phyloP scores from a whole-genome alignment of 495 filamentous ascomycete species.

The Staphylotrichum longicolle region DNA sequence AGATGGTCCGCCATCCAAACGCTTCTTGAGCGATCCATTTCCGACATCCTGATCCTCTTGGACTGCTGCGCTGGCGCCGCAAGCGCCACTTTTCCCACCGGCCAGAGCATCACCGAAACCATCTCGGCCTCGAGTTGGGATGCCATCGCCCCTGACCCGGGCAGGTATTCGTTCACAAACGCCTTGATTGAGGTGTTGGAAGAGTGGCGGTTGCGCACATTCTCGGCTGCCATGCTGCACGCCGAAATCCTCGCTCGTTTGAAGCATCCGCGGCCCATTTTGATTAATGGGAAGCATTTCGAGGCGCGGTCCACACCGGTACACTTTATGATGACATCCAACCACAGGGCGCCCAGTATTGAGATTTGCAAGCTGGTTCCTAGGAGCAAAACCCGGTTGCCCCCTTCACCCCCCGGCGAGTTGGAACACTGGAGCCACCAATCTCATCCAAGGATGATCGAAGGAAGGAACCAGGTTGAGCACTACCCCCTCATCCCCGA shows the following conservation, averaged over 20 bases:
- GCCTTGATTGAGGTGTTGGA: constrained; percentile 51
- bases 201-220: constrained; percentile 47
- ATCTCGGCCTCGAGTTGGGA: constrained; percentile 55
- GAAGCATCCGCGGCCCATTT: constrained; percentile 51
- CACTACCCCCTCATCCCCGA: constrained; percentile 24
- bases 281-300: constrained; percentile 49
- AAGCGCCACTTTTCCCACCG: constrained; percentile 49
- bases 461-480: constrained; percentile 23
- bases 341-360: constrained; percentile 52
- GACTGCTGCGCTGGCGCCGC: constrained; percentile 55
- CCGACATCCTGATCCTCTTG: constrained; percentile 53
- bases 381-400: constrained; percentile 22
- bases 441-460: constrained; percentile 9
- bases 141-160: constrained; percentile 50
- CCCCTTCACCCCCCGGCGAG: constrained; percentile 37
- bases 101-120: constrained; percentile 51
- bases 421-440: constrained; percentile 18
- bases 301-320: constrained; percentile 52
- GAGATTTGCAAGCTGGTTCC: constrained; percentile 43
- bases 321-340: constrained; percentile 54
- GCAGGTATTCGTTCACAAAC: constrained; percentile 52
- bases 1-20: constrained; percentile 56
- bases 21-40: constrained; percentile 50
- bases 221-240: constrained; percentile 53
- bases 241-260: constrained; percentile 51